Percentiles rank a stretch among this genome's conserved stretches.
Conservation (phyloP, 2,329 filamentous ascomycete genomes). For the Metarhizium album region DNA sequence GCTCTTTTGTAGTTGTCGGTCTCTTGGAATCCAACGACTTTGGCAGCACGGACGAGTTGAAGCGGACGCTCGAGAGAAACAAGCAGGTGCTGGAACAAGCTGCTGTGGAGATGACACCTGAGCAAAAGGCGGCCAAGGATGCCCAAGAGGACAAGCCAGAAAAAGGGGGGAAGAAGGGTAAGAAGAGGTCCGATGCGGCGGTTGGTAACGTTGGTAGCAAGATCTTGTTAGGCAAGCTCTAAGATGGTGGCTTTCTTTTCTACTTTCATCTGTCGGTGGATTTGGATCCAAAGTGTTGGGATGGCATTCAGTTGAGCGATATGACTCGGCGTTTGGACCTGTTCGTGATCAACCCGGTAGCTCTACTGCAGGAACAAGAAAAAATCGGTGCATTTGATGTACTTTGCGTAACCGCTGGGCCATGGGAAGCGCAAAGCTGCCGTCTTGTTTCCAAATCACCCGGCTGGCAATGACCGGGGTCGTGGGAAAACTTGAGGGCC, state of each 20-base stretch:
- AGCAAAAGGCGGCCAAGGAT: conserved; percentile 41
- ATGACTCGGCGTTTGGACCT: conserved; percentile 3
- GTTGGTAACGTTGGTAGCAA: conserved; percentile 53
- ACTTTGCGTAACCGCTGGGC: too few species aligned
- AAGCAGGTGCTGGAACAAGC: conserved; percentile 61
- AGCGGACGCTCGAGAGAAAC: conserved; percentile 60
- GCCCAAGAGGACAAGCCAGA: conserved; percentile 34
- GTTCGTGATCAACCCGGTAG: neutral
- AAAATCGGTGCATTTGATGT: neutral
- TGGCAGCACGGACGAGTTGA: conserved; percentile 52
- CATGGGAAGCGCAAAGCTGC: too few species aligned
- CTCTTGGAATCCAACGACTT: conserved; percentile 69
- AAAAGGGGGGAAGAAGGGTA: conserved; percentile 31
- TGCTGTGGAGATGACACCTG: conserved; percentile 45
- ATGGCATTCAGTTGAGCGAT: conserved; percentile 2
- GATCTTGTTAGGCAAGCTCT: conserved; percentile 49
- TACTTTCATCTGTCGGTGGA: neutral
- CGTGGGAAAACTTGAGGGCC: too few species aligned
- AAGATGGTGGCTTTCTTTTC: conserved; percentile 5
- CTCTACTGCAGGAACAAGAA: neutral
- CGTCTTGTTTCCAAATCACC: too few species aligned
- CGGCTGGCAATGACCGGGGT: too few species aligned
- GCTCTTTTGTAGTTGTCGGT: conserved; percentile 77
- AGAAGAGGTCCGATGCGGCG: conserved; percentile 32
- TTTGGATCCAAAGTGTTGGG: neutral